Base-by-base conservation (phyloP, 176 grass and related monocot species). In the Typha latifolia region DNA sequence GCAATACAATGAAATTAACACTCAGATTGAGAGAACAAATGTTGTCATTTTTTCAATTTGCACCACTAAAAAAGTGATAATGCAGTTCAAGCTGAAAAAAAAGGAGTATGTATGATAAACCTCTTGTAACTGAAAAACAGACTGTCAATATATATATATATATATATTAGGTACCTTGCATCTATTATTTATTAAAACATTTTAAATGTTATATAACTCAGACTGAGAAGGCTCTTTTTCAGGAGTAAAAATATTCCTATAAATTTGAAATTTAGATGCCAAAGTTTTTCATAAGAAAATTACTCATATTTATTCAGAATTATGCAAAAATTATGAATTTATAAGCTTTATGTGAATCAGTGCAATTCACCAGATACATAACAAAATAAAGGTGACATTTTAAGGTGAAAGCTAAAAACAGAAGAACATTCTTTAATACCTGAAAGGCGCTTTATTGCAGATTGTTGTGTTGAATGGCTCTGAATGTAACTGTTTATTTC, bases 391-490 rank as follows among this genome's bases (percentile, higher is more conserved):
- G 19, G 78, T 64, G 23, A 53, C 67, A 69, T 19, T 24, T 29
- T 27, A 32, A 4, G 15, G 6, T 19, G 14, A 68, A 71, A 65
- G 22, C 48, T 4, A 49, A 20, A 61, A 70, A 69, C 24, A 51
- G 69, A 68, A 23, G 71, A 61, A 72, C 47, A 70, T 49, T 26
- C 78, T 81, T 72, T 20, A 71, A 32, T 68, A 96, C 92, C 92
- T 96, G 82, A 86, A 79, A 96, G 78, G 24, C 32, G 62, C 69
- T 89, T 91, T 69, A 91, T 89, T 86, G 84, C 92, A 72, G 81
- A 82, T 81, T 83, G 69, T 74, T 88, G 80, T 37, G 48, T 80
- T 15, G 82, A 80, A 86, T 74, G 71, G 19, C 72, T 84, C 66
- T 49, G 79, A 77, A 76, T 81, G 69, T 77, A 89, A 77, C 70